Evolutionary conservation across 352 stramenopile genomes (phyloP).

Genomic region (Phytopythium helicoides): DNA sequence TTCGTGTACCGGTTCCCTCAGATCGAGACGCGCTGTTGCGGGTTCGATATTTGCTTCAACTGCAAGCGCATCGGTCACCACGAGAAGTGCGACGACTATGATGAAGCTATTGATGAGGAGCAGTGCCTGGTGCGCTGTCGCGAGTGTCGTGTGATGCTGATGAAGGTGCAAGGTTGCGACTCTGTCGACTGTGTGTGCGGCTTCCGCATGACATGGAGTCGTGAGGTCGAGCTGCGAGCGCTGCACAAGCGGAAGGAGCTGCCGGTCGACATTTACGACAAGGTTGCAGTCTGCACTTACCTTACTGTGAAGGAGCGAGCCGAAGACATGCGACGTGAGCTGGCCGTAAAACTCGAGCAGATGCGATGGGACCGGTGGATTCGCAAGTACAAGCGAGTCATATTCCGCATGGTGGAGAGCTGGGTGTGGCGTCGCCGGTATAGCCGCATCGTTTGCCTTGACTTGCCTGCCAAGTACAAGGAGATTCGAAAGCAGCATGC

Average conservation of each 20-base stretch:
- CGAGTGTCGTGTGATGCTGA: slow-evolving; percentile 33
- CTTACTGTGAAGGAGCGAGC: not conserved
- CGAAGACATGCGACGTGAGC: not conserved
- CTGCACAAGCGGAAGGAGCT: slow-evolving; percentile 15
- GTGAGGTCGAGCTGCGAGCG: slow-evolving; percentile 14
- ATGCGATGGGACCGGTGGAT: slow-evolving; percentile 9
- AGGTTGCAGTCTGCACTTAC: not conserved
- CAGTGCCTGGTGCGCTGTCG: slow-evolving; percentile 40
- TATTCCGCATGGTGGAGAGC: slow-evolving; percentile 1
- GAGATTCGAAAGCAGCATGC: not conserved
- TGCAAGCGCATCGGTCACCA: slow-evolving; percentile 45
- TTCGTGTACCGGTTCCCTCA: slow-evolving; percentile 25
- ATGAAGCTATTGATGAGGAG: slow-evolving; percentile 17
- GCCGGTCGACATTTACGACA: slow-evolving; percentile 32
- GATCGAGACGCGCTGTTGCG: slow-evolving; percentile 36
- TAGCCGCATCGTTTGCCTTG: not conserved
- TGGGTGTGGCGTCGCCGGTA: slow-evolving; percentile 17
- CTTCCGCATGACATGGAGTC: slow-evolving; percentile 33
- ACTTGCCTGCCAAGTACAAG: not conserved
- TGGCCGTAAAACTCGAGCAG: not conserved
- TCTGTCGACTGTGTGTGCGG: slow-evolving; percentile 46
- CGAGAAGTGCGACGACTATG: slow-evolving; percentile 13
- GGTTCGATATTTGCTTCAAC: slow-evolving; percentile 43
- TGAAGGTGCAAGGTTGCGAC: slow-evolving; percentile 56
- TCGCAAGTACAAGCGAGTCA: slow-evolving; percentile 3